Evolutionary conservation across 2,329 filamentous ascomycete species (phyloP), one percentile per base, ranked within the genome.

Genomic region (Pseudogymnoascus sp.): DNA sequence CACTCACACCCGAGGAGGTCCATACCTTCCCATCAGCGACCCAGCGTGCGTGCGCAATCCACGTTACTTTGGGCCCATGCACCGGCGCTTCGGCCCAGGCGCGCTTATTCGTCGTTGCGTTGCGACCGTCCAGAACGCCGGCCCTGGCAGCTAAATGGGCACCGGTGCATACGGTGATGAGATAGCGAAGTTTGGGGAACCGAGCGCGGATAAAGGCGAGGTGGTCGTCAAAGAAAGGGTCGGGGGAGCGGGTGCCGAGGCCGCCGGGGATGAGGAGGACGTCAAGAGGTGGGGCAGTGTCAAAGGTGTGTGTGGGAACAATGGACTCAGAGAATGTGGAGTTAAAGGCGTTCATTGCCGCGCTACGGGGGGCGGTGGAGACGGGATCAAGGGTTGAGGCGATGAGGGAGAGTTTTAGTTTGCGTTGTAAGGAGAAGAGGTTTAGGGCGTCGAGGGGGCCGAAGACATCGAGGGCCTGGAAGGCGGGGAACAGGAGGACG

Each of bases 251-350:
- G 0, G 75, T 76, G 0, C 86, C 86, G 0, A 75, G 61, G 0
- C 87, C 86, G 1, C 88, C 87, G 0, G 87, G 87, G 6, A 90
- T 73, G n/a, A 91, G 72, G 16, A 90, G 76, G 3, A 89, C 82
- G 44, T 89, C 84, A 3, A 88, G 73, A 4, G 62, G 44, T 1
- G 69, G 69, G 2, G 67, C 62, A 8, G 50, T 69, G 6, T 47
- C 38, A 47, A 66, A 70, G 14, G 69, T 68, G 44, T 69, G 68
- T 3, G 68, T 70, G 21, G 67, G 67, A 10, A 68, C 59, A 13
- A 68, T 61, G 29, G 65, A 64, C 37, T 66, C 62, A 35, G 63
- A 59, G 24, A 70, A 67, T 16, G 67, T 63, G 21, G 67, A 68
- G 11, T 64, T 67, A 3, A 67, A 29, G 61, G 47, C 26, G 10